Conservation (phyloP, 352 stramenopile genomes). For the Lagenidium sp. region DNA sequence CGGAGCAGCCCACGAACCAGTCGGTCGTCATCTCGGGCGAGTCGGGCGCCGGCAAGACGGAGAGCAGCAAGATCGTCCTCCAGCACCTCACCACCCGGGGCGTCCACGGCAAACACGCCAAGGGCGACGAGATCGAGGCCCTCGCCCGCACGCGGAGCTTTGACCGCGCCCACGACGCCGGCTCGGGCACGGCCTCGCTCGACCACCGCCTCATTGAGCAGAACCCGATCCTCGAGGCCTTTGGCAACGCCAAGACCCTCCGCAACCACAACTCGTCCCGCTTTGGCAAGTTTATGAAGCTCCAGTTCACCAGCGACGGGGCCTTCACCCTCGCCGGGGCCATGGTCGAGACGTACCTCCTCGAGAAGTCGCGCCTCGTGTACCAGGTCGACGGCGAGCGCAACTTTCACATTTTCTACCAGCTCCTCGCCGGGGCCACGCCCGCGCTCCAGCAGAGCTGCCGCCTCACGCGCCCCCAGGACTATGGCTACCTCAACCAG, state of each 20-base stretch:
- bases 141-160: slow-evolving; percentile 32
- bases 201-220: slow-evolving; percentile 82
- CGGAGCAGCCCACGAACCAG: slow-evolving; percentile 80
- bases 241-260: slow-evolving; percentile 94
- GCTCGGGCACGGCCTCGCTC: slow-evolving; percentile 52
- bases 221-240: slow-evolving; percentile 93
- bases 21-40: slow-evolving; percentile 83
- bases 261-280: slow-evolving; percentile 93
- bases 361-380: slow-evolving; percentile 84
- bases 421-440: slow-evolving; percentile 73
- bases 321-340: slow-evolving; percentile 80
- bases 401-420: slow-evolving; percentile 96
- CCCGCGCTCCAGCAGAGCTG: slow-evolving; percentile 41
- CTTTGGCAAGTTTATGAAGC: slow-evolving; percentile 95
- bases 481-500: slow-evolving; percentile 94
- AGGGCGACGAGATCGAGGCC: slow-evolving; percentile 59
- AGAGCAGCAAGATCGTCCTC: slow-evolving; percentile 88
- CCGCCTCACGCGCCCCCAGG: slow-evolving; percentile 61
- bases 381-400: slow-evolving; percentile 88
- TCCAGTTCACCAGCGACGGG: slow-evolving; percentile 88
- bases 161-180: no score
- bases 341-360: slow-evolving; percentile 84
- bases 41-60: slow-evolving; percentile 85
- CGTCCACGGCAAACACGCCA: slow-evolving; percentile 80
- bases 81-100: slow-evolving; percentile 81